phyloP scores from a whole-genome alignment of 177 flowering plant species.

The Vitis hybrid region DNA sequence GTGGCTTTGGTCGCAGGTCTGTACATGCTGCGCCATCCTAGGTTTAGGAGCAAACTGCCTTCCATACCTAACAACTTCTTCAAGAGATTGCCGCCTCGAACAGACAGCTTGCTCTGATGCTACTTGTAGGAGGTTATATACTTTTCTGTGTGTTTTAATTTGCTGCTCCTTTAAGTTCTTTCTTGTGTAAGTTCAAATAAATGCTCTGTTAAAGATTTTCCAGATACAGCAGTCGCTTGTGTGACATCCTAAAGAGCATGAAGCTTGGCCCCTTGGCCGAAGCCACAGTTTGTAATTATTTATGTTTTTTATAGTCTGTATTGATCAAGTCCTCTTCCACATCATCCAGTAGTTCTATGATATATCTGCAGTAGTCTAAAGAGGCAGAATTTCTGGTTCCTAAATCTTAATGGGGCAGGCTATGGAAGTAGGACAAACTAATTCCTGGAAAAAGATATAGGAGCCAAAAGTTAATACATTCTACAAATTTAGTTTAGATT shows the following conservation, averaged over 20 bases:
- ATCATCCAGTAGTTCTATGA: neutral
- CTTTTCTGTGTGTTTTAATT: neutral
- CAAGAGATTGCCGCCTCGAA: slow-evolving; percentile 52
- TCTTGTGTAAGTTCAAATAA: neutral
- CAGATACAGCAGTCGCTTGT: too few species aligned
- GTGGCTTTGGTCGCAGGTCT: slow-evolving; percentile 43
- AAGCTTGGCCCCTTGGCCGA: neutral
- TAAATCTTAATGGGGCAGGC: too few species aligned
- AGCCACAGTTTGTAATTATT: too few species aligned
- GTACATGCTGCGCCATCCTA: slow-evolving; percentile 52
- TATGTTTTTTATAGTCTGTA: too few species aligned
- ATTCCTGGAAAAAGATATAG: too few species aligned
- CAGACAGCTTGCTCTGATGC: slow-evolving; percentile 46
- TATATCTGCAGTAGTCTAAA: neutral
- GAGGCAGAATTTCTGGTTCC: too few species aligned
- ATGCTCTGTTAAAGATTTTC: too few species aligned
- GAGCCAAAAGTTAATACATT: too few species aligned
- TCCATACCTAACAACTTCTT: slow-evolving; percentile 62
- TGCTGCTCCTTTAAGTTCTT: neutral
- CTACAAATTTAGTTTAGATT: too few species aligned
- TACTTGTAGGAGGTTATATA: neutral
- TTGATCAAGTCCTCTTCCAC: neutral
- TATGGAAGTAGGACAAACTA: too few species aligned
- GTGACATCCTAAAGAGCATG: neutral
- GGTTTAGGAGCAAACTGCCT: slow-evolving; percentile 56